These are phyloP conservation scores for Ascobolus immersus DNA, from an alignment of 495 filamentous ascomycete genomes.

Conservation along the genomic window DNA sequence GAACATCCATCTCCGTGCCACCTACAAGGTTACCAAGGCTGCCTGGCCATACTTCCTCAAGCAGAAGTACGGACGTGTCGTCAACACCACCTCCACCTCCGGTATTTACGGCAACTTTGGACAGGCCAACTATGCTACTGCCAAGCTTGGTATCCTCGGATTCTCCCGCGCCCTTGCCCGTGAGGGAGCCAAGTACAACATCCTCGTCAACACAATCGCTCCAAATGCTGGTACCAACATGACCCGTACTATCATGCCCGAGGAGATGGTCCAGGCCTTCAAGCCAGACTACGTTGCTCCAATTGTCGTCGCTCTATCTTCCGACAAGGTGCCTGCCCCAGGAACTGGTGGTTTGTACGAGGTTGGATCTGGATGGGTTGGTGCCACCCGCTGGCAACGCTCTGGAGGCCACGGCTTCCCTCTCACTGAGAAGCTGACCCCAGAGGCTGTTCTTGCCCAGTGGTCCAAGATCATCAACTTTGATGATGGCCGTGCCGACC, in stretches of 20 bases:
- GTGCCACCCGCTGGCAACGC: slow-evolving; percentile 82
- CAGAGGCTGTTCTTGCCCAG: slow-evolving; percentile 54
- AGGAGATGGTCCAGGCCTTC: slow-evolving; percentile 96
- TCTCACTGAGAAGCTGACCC: slow-evolving; percentile 59
- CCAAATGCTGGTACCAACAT: slow-evolving; percentile 93
- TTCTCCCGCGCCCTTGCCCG: slow-evolving; percentile 79
- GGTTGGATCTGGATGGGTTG: slow-evolving; percentile 86
- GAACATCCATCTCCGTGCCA: slow-evolving; percentile 78
- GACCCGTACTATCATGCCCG: slow-evolving; percentile 84
- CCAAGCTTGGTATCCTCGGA: slow-evolving; percentile 85
- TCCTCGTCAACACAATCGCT: slow-evolving; percentile 93
- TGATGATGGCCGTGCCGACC: slow-evolving; percentile 68
- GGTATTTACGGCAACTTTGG: slow-evolving; percentile 99
- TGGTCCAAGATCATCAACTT: slow-evolving; percentile 70
- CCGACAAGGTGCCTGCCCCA: slow-evolving; percentile 62
- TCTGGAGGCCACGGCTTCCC: slow-evolving; percentile 80
- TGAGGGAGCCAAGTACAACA: slow-evolving; percentile 94
- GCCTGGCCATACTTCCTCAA: slow-evolving; percentile 96
- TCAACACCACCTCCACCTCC: slow-evolving; percentile 89
- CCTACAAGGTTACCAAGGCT: slow-evolving; percentile 91
- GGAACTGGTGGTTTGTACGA: slow-evolving; percentile 82
- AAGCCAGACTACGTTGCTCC: slow-evolving; percentile 98
- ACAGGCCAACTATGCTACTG: slow-evolving; percentile 91
- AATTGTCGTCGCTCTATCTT: slow-evolving; percentile 63
- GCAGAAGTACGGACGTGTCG: slow-evolving; percentile 91